Conservation (phyloP, 2,329 filamentous ascomycete species). For the Colletotrichum falcatum region DNA sequence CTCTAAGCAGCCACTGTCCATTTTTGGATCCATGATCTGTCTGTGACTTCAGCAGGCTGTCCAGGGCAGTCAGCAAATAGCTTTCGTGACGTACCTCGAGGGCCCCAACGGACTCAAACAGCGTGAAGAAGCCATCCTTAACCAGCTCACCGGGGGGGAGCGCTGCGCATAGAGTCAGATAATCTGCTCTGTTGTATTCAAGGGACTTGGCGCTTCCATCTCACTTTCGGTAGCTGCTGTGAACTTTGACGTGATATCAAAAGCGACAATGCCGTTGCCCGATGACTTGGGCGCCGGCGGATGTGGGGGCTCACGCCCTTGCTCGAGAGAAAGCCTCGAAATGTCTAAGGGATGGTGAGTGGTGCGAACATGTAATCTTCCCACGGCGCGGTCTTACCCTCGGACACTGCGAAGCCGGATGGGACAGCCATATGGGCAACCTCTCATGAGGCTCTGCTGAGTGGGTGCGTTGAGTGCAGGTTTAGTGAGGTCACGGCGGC, state of each 20-base stretch:
- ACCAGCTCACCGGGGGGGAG: conserved; percentile 84
- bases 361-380: conserved; percentile 9
- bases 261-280: conserved; percentile 64
- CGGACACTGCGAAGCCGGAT: conserved; percentile 50
- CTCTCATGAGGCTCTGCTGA: conserved; percentile 33
- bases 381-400: conserved; percentile 47
- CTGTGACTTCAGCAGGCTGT: conserved; percentile 17
- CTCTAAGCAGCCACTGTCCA: conserved; percentile 91
- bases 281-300: conserved; percentile 56
- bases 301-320: conserved; percentile 47
- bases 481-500: conserved; percentile 37
- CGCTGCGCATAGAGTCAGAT: conserved; percentile 61
- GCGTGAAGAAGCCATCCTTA: conserved; percentile 93
- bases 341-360: conserved; percentile 51
- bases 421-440: conserved; percentile 32
- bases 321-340: conserved; percentile 55
- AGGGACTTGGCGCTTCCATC: conserved; percentile 39
- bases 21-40: conserved; percentile 98
- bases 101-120: conserved; percentile 93
- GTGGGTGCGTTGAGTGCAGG: conserved; percentile 28
- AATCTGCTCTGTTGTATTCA: too few species aligned
- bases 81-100: conserved; percentile 70
- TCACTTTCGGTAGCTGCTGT: conserved; percentile 64
- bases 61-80: background rate
- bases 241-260: conserved; percentile 71